Conservation (phyloP, 306 rosid species). For the Corylus americana region DNA sequence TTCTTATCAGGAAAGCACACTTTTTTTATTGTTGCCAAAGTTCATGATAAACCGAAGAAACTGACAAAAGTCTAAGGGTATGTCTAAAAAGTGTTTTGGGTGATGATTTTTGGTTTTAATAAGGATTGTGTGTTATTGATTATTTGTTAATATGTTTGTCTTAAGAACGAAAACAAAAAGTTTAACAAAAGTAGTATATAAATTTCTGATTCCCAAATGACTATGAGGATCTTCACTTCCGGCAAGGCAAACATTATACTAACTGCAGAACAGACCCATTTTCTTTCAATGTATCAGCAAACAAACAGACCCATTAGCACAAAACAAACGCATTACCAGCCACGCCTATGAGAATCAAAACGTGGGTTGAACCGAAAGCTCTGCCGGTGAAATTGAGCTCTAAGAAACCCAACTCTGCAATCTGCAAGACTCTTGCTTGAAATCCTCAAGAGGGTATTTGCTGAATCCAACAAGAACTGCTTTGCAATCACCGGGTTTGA, state of each 20-base stretch:
- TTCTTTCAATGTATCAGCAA: constrained; percentile 7
- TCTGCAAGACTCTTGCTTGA: constrained; percentile 27
- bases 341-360: constrained; percentile 22
- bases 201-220: neutral
- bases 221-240: neutral
- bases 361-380: constrained; percentile 31
- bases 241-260: neutral
- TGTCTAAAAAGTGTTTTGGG: too few relatives aligned
- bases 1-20: neutral
- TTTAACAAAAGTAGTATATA: too few relatives aligned
- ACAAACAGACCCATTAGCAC: neutral
- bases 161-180: too few relatives aligned
- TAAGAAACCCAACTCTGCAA: constrained; percentile 34
- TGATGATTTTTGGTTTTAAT: too few relatives aligned
- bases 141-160: too few relatives aligned
- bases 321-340: constrained; percentile 48
- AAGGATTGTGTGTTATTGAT: too few relatives aligned
- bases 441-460: constrained; percentile 36
- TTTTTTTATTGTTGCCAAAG: neutral
- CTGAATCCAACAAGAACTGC: constrained; percentile 31
- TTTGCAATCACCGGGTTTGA: constrained; percentile 38
- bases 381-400: constrained; percentile 36
- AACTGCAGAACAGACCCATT: neutral
- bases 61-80: neutral
- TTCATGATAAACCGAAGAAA: neutral